Base-by-base conservation (phyloP, 2,329 filamentous ascomycete species). In the Chrysosporium keratinophilum region DNA sequence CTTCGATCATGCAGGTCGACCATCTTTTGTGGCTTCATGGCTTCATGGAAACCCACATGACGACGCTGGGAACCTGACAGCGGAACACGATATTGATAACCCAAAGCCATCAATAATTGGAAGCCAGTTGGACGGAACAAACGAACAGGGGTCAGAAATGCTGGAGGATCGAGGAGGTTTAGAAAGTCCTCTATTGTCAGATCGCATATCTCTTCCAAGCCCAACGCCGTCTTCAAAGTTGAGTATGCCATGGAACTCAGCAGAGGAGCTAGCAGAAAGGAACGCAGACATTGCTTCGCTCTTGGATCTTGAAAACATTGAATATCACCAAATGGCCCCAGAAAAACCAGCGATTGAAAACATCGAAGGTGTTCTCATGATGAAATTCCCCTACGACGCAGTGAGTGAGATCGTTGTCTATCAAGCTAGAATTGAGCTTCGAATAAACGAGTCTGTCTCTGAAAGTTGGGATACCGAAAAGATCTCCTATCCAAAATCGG, bases 211-310 rank as follows among this genome's bases (percentile, higher is more conserved):
- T 7, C 57, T 56, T 17, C 57, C 58, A 20, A 63, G 60, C 35
- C 61, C 60, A 35, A 56, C 55, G 1, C 50, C 57, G 14, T 61
- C 61, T 9, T 63, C 60, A 1, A 58, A 58, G 34, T 52, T 54
- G n/a, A 52, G 55, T 17, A 56, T 61, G 28, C 57, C 57, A 15
- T 62, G 60, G 61, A 52, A 52, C 23, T 58, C 58, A 12, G 53
- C 56, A 19, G 33, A 54, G 31, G 31, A 51, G 34, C 12, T 61
- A 50, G 43, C 40, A 43, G 41, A n/a, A 43, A 44, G 39, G 31
- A 42, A 45, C 4, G 41, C 33, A 31, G 43, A 20, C 5, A 43
- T n/a, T 23, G 23, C 10, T 6, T 49, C 45, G 17, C 28, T 49
- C 23, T 14, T 47, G n/a, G 45, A 43, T 28, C 41, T 52, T 1